Base-by-base conservation (phyloP, 306 rosid genomes). In the Quercus agrifolia region DNA sequence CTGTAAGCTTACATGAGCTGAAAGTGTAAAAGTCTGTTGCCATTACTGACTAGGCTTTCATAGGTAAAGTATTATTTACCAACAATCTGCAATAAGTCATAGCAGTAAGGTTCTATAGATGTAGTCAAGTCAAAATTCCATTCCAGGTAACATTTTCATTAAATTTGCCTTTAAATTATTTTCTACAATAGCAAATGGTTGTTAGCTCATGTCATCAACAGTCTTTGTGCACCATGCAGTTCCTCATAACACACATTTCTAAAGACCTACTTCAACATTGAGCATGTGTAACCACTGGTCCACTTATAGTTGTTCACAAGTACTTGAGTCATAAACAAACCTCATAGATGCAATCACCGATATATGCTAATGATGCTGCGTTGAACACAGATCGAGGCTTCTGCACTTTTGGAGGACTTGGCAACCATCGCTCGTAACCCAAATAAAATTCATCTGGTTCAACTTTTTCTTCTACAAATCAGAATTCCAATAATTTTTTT, bases 301-400 rank as follows among this genome's bases (percentile, higher is more conserved):
- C 46, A 41, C 17, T 57, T 10, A 59, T 6, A 3, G 27, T 30
- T 14, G 41, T 27, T 28, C 30, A 61, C 17, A 72, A 49, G 23
- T 57, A 8, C 25, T 11, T 28, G 31, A 68, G 56, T 41, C 56
- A 51, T 33, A 80, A 84, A 71, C 66, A 46, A 14, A 92, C 99
- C 97, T 95, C 99, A 61, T 90, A 95, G 74, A 92, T 89, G 85
- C 94, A 89, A 68, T 91, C 98, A 17, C 98, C 98, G 25, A 91
- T 74, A 77, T 93, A 93, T 12, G 98, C 98, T 56, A 95, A 83
- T 51, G 98, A 79, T 2, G 95, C 89, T 63, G 99, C 97, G 70
- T 92, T 92, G 68, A 89, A 85, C 9, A 89, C 81, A 0, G 97
- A 92, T 6, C 92, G 90, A 78, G 99, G 98, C 88, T 92, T 95